These are phyloP conservation scores for Cordyceps tenuipes DNA, from an alignment of 2,329 filamentous ascomycete genomes.

Conservation along the genomic window DNA sequence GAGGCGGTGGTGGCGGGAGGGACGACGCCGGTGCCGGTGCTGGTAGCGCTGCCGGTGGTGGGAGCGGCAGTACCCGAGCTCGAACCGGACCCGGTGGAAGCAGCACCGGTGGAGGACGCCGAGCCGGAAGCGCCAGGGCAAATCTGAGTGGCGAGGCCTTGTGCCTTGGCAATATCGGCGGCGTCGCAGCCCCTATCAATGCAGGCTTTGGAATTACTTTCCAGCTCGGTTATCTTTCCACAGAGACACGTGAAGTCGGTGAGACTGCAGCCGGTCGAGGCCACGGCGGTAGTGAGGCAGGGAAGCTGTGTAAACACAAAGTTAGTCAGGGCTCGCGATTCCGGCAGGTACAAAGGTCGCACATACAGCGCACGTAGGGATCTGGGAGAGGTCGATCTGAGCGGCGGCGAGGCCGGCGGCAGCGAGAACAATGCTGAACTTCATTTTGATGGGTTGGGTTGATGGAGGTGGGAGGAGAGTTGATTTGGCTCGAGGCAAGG, in stretches of 20 bases:
- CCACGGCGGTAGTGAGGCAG: constrained; percentile 29
- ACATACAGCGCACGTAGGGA: constrained; percentile 35
- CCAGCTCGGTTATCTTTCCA: constrained; percentile 25
- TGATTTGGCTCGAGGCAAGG: neutral
- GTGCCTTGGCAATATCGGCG: constrained; percentile 25
- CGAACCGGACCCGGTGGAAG: neutral
- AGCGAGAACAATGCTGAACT: constrained; percentile 28
- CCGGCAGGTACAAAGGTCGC: neutral
- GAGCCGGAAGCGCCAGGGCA: constrained; percentile 6
- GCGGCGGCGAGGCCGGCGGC: constrained; percentile 29
- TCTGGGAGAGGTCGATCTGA: constrained; percentile 25
- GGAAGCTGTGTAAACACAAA: constrained; percentile 16
- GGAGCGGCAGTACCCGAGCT: constrained; percentile 8
- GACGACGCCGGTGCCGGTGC: neutral
- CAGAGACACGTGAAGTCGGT: constrained; percentile 33
- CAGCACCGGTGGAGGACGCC: neutral
- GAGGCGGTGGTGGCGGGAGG: constrained; percentile 6
- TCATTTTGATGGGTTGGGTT: constrained; percentile 28
- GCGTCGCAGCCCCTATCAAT: constrained; percentile 26
- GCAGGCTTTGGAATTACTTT: constrained; percentile 23
- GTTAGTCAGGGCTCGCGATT: neutral
- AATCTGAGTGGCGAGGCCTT: constrained; percentile 22
- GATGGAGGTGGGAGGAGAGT: neutral
- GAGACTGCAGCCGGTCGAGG: constrained; percentile 27
- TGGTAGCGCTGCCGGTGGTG: neutral